Base-by-base conservation (phyloP, 441 rosid genomes). In the Syzygium syzygioides region DNA sequence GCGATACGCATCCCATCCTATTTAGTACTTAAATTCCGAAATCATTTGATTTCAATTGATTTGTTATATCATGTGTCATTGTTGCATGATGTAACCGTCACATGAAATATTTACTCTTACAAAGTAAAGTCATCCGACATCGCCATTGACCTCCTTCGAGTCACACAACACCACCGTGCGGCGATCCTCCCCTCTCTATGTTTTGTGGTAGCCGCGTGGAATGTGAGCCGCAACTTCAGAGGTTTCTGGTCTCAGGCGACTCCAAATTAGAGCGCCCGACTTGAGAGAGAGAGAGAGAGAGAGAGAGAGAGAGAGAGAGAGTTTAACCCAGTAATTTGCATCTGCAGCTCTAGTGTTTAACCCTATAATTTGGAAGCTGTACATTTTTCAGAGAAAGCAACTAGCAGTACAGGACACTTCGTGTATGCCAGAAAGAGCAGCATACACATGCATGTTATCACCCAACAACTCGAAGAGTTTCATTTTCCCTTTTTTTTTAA, bases 1-100 rank as follows among this genome's bases (percentile, higher is more conserved):
- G 1, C 11, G 5, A 32, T 32, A 0, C 2, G 4, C 45, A 62
- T 32, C 13, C 9, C 25, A 32, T 66, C 2, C 0, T 18, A 0
- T 32, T 32, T 68, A 9, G 13, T 68, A 25, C 12, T 68, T 18
- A 32, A 18, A 34, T 68, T 10, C 2, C 19, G 34, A 4, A 34
- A 1, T 68, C 26, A 19, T 34, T 32, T 4, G 19, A 19, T 68
- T 68, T 19, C 34, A 68, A 32, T 68, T 34, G 4, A 34, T 19
- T 0, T 9, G 4, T 34, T 37, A 68, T 2, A 18, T 68, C 26
- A 32, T 0, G 26, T 34, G 14, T 68, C 26, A 34, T 0, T 18
- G 0, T 34, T 1, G 19, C 3, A 1, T 34, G 26, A 32, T 68
- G 7, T 66, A 18, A 66, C 3, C 0, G 0, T 64, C 34, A 30